These are phyloP conservation scores for Dichomitus squalens DNA, from an alignment of 1,284 basidiomycete species.

Conservation along the genomic window DNA sequence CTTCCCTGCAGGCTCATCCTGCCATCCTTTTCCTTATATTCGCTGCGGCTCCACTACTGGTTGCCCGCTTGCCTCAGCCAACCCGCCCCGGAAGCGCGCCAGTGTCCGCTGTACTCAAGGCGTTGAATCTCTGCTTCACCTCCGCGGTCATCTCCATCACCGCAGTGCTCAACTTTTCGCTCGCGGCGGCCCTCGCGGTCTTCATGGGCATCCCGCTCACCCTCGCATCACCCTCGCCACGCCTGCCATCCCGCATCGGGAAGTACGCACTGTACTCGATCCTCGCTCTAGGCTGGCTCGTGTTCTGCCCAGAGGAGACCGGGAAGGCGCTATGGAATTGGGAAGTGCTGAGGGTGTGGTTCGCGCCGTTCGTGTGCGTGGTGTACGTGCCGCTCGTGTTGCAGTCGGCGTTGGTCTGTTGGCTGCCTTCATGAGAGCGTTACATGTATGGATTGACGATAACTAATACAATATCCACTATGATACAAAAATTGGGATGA, in stretches of 20 bases:
- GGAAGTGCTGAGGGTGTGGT: slow-evolving; percentile 74
- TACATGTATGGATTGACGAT: background rate
- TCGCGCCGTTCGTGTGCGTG: slow-evolving; percentile 72
- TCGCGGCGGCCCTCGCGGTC: slow-evolving; percentile 71
- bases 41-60: slow-evolving; percentile 27
- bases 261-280: slow-evolving; percentile 47
- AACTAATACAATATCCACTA: slow-evolving; percentile 1
- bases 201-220: slow-evolving; percentile 64
- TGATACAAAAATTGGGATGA: slow-evolving; percentile 1
- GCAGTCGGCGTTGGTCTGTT: slow-evolving; percentile 63
- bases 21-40: slow-evolving; percentile 15
- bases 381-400: slow-evolving; percentile 71
- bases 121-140: slow-evolving; percentile 74
- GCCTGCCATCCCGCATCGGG: slow-evolving; percentile 30
- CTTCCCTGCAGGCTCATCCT: background rate
- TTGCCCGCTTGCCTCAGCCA: slow-evolving; percentile 18
- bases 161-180: slow-evolving; percentile 88
- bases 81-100: slow-evolving; percentile 37
- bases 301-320: slow-evolving; percentile 45
- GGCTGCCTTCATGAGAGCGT: slow-evolving; percentile 37
- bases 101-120: slow-evolving; percentile 58
- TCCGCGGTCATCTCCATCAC: slow-evolving; percentile 84
- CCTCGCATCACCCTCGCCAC: slow-evolving; percentile 39
- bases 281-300: slow-evolving; percentile 62
- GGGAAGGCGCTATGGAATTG: slow-evolving; percentile 63